Percentiles rank a stretch among this genome's conserved stretches.
These are phyloP conservation scores for Zoysia matrella DNA, from an alignment of 202 grass and related monocot species.

Conservation along the genomic window DNA sequence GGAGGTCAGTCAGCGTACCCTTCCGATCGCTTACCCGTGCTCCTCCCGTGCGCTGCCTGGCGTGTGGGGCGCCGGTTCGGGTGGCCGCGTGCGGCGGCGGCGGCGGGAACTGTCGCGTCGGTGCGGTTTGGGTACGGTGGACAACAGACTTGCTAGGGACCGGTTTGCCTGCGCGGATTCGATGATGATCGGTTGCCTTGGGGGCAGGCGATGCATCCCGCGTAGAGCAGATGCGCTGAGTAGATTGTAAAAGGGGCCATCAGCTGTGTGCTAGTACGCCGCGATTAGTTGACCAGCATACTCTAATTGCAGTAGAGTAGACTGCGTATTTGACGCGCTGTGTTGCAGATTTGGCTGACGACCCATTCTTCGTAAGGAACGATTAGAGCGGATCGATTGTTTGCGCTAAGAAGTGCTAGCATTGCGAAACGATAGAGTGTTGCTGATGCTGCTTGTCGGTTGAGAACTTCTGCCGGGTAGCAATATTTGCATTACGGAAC, in stretches of 20 bases:
- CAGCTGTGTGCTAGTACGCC: neutral
- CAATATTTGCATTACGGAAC: neutral
- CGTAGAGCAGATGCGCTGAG: neutral
- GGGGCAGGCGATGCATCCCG: neutral
- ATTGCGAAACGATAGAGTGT: neutral
- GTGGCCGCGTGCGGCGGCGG: neutral
- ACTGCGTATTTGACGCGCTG: constrained; percentile 4
- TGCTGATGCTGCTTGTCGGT: neutral
- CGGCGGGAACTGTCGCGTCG: neutral
- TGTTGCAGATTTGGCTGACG: neutral
- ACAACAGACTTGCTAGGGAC: constrained; percentile 23
- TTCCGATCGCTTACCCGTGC: constrained; percentile 39
- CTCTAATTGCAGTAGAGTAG: neutral
- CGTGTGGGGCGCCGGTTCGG: neutral
- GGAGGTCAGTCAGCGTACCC: constrained; percentile 46
- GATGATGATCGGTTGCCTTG: constrained; percentile 2
- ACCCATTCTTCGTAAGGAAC: neutral
- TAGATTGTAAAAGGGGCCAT: neutral
- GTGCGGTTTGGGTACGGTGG: constrained; percentile 10
- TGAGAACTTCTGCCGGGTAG: neutral
- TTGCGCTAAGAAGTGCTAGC: neutral
- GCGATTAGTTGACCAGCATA: neutral
- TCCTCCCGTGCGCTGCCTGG: neutral
- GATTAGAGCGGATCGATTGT: neutral
- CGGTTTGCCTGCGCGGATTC: neutral